Conservation (phyloP, 139 green algal genomes). For the Edaphochlamys debaryana region DNA sequence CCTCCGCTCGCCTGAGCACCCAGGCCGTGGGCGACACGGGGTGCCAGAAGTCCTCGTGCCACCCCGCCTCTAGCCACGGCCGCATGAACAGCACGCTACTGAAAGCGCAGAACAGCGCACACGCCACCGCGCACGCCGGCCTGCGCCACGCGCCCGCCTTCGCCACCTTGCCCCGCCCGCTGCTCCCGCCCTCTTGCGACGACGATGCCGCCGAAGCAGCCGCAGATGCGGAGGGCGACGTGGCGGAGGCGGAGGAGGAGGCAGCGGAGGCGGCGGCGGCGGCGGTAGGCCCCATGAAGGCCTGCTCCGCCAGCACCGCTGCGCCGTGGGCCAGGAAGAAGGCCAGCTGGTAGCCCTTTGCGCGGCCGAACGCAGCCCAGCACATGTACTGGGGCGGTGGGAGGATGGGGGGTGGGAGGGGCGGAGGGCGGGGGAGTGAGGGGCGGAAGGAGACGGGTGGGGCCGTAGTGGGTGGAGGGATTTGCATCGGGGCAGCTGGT, state of each 20-base stretch:
- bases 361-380: conserved; percentile 17
- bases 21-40: conserved; percentile 10
- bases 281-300: neutral
- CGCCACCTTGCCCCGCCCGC: neutral
- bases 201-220: too few relatives aligned
- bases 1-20: neutral
- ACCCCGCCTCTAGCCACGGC: conserved; percentile 14
- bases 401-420: too few relatives aligned
- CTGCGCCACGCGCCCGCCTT: neutral
- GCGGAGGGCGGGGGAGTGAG: too few relatives aligned
- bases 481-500: too few relatives aligned
- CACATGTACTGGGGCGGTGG: conserved; percentile 13
- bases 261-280: neutral
- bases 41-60: conserved; percentile 22
- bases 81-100: conserved; percentile 21
- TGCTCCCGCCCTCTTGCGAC: too few relatives aligned
- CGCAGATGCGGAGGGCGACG: too few relatives aligned
- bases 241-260: too few relatives aligned
- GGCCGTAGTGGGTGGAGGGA: too few relatives aligned
- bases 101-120: neutral
- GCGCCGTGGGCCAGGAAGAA: conserved; percentile 14
- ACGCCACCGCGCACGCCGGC: neutral
- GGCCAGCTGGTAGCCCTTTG: conserved; percentile 12
- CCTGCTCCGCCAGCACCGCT: conserved; percentile 3
- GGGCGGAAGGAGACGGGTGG: too few relatives aligned